phyloP scores from a whole-genome alignment of 2,329 filamentous ascomycete genomes.

The Berkeleyomyces basicola region DNA sequence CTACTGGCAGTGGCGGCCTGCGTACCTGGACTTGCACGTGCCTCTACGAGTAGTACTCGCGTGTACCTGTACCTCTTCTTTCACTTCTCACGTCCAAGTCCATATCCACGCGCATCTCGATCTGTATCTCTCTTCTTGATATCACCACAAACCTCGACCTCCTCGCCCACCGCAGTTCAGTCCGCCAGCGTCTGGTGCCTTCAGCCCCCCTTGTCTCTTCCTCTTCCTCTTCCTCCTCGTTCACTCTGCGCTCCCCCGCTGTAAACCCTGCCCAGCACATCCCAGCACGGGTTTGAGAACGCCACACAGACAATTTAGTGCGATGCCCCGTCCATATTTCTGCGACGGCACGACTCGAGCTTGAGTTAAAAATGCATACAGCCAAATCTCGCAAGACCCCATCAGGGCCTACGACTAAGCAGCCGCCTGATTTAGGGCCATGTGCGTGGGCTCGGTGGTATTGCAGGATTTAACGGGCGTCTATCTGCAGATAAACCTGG shows the following conservation, averaged over 20 bases:
- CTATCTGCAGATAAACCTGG: neutral
- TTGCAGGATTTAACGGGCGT: neutral
- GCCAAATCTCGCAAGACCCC: neutral
- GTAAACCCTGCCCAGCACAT: neutral
- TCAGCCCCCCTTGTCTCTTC: neutral
- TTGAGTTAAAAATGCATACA: neutral
- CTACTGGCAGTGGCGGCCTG: no score
- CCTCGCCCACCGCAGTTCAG: no score
- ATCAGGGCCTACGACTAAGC: no score
- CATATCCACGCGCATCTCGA: no score
- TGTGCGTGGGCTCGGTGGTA: neutral
- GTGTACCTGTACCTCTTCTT: no score
- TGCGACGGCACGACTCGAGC: neutral
- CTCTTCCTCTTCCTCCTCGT: neutral
- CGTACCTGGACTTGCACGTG: no score
- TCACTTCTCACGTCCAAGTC: no score
- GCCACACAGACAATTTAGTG: constrained; percentile 2
- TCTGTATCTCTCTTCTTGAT: no score
- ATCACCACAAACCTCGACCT: no score
- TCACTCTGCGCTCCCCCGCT: neutral
- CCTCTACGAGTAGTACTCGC: no score
- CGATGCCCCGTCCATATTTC: neutral
- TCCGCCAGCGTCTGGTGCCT: no score
- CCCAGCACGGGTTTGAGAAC: neutral
- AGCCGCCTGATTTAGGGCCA: neutral